These are phyloP conservation scores for Helianthus annuus DNA, from an alignment of 129 eudicot species.

Conservation along the genomic window HanXRQr2.0-SUNRISE NC_035449.2:56942769-56943268, in stretches of 20 bases:
- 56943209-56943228: constrained; percentile 70
- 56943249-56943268: constrained; percentile 90
- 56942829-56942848: constrained; percentile 67
- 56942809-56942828: constrained; percentile 69
- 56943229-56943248: constrained; percentile 70
- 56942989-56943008: constrained; percentile 71
- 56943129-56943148: constrained; percentile 94
- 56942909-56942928: constrained; percentile 54
- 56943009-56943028: constrained; percentile 67
- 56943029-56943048: constrained; percentile 68
- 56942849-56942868: constrained; percentile 68
- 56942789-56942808: constrained; percentile 75
- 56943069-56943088: constrained; percentile 85
- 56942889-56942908: constrained; percentile 79
- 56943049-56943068: constrained; percentile 71
- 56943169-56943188: constrained; percentile 72
- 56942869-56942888: constrained; percentile 70
- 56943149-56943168: constrained; percentile 79
- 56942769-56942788: constrained; percentile 95
- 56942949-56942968: constrained; percentile 68
- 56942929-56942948: constrained; percentile 31
- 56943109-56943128: constrained; percentile 71
- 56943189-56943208: constrained; percentile 92
- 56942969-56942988: constrained; percentile 73
- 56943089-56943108: constrained; percentile 73